These are phyloP conservation scores for Microbotryum lychnidis-dioicae DNA, from an alignment of 1,284 basidiomycete species.

Conservation along the genomic window DNA sequence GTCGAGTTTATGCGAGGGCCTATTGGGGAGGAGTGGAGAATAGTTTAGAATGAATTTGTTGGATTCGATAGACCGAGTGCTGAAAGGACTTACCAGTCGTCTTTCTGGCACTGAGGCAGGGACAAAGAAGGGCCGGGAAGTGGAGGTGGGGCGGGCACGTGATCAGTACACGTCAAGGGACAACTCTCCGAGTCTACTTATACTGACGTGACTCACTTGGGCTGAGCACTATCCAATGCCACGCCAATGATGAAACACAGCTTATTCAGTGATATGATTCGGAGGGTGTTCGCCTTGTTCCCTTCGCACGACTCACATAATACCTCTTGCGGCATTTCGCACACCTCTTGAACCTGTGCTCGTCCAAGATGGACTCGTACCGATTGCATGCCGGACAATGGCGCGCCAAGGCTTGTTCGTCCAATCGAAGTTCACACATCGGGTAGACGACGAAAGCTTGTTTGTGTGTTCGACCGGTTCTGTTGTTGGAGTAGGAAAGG, in stretches of 20 bases:
- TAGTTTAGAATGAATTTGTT: no score
- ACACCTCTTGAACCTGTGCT: conserved; percentile 21
- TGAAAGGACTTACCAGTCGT: conserved; percentile 9
- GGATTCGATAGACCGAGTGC: no score
- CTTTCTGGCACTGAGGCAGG: conserved; percentile 13
- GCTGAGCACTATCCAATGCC: conserved; percentile 9
- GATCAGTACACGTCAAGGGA: no score
- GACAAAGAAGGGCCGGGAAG: no score
- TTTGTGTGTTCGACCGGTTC: conserved; percentile 15
- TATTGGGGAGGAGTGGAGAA: no score
- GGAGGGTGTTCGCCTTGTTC: no score
- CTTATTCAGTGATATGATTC: background rate
- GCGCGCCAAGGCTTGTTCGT: conserved; percentile 17
- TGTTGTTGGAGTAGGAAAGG: background rate
- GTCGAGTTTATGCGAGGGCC: conserved; percentile 14
- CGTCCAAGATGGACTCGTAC: conserved; percentile 5
- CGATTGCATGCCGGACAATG: conserved; percentile 10
- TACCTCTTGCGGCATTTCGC: conserved; percentile 21
- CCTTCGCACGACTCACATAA: conserved; percentile 14
- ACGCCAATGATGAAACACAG: no score
- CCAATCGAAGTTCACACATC: conserved; percentile 12
- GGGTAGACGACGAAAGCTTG: conserved; percentile 20
- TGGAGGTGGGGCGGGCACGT: no score
- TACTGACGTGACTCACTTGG: conserved; percentile 4
- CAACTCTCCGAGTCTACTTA: background rate